Percentiles rank a stretch among this genome's conserved stretches.
Conservation (phyloP, 352 stramenopile species). For the Globisporangium nunn region DNA sequence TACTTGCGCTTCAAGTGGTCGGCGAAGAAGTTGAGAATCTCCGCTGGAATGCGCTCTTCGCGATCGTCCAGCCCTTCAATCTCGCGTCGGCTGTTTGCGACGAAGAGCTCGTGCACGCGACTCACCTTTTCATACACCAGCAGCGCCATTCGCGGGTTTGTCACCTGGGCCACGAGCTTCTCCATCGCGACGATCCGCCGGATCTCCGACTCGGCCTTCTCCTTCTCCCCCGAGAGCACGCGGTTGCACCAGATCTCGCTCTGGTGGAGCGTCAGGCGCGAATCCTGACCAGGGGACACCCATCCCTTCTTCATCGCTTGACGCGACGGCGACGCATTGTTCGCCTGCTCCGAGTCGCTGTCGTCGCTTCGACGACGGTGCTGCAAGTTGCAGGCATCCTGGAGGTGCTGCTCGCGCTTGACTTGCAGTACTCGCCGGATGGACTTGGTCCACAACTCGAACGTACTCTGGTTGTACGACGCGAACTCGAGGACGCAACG, state of each 20-base stretch:
- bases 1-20: slow-evolving; percentile 86
- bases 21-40: slow-evolving; percentile 77
- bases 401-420: slow-evolving; percentile 36
- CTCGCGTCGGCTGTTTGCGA: slow-evolving; percentile 69
- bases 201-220: slow-evolving; percentile 81
- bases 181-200: slow-evolving; percentile 81
- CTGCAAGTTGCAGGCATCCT: slow-evolving; percentile 7
- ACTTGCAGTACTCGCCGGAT: slow-evolving; percentile 58
- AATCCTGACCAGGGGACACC: slow-evolving; percentile 81
- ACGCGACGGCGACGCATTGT: slow-evolving; percentile 11
- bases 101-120: slow-evolving; percentile 81
- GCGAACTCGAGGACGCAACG: slow-evolving; percentile 71
- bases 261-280: slow-evolving; percentile 72
- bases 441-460: slow-evolving; percentile 82
- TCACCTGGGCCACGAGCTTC: slow-evolving; percentile 76
- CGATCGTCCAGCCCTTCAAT: slow-evolving; percentile 50
- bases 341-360: slow-evolving; percentile 9
- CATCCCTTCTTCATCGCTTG: slow-evolving; percentile 18
- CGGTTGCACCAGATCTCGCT: slow-evolving; percentile 85
- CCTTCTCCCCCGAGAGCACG: slow-evolving; percentile 68
- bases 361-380: not conserved
- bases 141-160: slow-evolving; percentile 69
- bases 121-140: slow-evolving; percentile 87
- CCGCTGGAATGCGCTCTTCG: slow-evolving; percentile 31
- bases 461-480: slow-evolving; percentile 75